Conservation (phyloP, 75 land plant species). For the Pinus taeda region DNA sequence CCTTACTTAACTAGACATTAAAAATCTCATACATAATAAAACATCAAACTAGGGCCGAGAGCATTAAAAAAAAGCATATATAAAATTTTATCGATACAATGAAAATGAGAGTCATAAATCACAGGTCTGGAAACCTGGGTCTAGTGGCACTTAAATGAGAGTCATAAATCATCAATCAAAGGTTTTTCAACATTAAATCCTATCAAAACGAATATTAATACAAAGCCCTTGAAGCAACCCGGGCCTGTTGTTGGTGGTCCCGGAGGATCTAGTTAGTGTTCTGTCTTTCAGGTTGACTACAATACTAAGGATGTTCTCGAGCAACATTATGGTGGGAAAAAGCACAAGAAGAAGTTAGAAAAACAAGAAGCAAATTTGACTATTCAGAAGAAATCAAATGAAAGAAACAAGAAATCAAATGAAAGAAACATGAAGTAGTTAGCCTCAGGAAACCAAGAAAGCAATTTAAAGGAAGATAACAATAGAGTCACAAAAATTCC, state of each 20-base stretch:
- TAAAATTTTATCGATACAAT: too few species aligned
- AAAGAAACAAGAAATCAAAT: too few species aligned
- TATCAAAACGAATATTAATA: neutral
- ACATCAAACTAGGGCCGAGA: too few species aligned
- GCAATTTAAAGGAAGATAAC: neutral
- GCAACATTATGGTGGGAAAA: slow-evolving; percentile 22
- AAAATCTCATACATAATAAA: too few species aligned
- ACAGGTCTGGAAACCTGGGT: neutral
- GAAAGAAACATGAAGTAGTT: neutral
- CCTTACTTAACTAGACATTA: too few species aligned
- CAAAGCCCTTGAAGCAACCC: neutral
- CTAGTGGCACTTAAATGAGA: neutral
- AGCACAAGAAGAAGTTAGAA: slow-evolving; percentile 36
- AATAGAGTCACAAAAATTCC: neutral
- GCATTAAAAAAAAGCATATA: too few species aligned
- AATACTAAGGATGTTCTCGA: slow-evolving; percentile 19
- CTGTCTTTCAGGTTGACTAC: slow-evolving; percentile 34
- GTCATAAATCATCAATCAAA: neutral
- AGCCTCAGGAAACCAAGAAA: neutral
- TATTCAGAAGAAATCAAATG: neutral
- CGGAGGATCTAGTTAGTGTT: slow-evolving; percentile 19
- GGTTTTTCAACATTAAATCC: neutral
- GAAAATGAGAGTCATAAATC: too few species aligned
- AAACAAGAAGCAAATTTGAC: slow-evolving; percentile 8
- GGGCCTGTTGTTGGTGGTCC: too few species aligned